Percentiles rank a stretch among this genome's conserved stretches.
phyloP scores from a whole-genome alignment of 345 rosid species.

The Eucalyptus decipiens region DNA sequence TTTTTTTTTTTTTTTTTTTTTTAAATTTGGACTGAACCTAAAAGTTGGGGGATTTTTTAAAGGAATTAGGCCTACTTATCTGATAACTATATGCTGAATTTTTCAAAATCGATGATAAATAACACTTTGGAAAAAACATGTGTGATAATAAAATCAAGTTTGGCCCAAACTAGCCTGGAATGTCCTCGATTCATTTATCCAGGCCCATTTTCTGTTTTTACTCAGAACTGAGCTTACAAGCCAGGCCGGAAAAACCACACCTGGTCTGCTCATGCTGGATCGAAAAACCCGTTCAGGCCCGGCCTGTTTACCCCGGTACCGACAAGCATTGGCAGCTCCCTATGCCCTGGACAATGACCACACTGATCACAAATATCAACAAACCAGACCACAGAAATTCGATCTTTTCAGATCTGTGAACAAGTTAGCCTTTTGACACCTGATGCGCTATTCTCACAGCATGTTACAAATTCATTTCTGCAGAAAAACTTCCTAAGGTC shows the following conservation, averaged over 20 bases:
- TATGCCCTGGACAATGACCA: not conserved
- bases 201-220: not conserved
- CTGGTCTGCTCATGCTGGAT: not conserved
- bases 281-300: not conserved
- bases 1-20: too few relatives aligned
- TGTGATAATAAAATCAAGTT: not conserved
- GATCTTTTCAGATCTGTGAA: not conserved
- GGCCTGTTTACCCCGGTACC: not conserved
- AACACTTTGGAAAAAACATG: not conserved
- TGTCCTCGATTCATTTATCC: not conserved
- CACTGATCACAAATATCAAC: not conserved
- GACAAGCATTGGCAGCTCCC: not conserved
- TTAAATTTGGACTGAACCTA: not conserved
- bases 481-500: not conserved
- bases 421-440: not conserved
- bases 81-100: not conserved
- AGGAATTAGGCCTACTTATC: not conserved
- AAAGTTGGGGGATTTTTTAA: not conserved
- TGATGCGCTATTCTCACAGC: not conserved
- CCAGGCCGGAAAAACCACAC: not conserved
- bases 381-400: not conserved
- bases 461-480: not conserved
- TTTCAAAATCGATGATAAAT: not conserved
- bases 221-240: not conserved
- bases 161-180: not conserved